Base-by-base conservation (phyloP, 2,329 filamentous ascomycete species). In the Fusarium sp. region DNA sequence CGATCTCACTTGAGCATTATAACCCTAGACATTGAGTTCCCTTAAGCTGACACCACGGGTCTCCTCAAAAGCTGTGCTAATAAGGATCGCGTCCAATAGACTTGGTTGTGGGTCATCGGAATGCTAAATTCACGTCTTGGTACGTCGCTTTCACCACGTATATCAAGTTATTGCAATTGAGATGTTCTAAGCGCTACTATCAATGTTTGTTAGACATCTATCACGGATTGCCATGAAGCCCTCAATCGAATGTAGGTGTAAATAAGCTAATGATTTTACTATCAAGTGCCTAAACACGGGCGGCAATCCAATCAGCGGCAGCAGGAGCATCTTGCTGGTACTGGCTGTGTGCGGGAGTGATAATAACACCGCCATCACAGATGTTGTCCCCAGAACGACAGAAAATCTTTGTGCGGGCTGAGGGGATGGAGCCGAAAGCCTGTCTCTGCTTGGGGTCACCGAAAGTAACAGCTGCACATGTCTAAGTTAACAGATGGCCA, bases 391-490 rank as follows among this genome's bases (percentile, higher is more conserved):
- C 34, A 2, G 28, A 12, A 11, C n/a, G 37, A 5, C 58, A 61
- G 55, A 50, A 20, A 14, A 43, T 4, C 10, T 37, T 42, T 34
- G n/a, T 59, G 8, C 58, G 58, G n/a, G 55, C 16, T 1, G n/a
- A 9, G 6, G 55, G 43, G 3, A 60, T 42, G 10, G 9, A 34
- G 2, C 58, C 58, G 21, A 59, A 49, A n/a, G 49, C 4, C 23
- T 51, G 9, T 8, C 4, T 50, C 12, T 25, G 49, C 42, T 50
- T 49, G 1, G 28, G 45, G 23, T 59, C 20, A 20, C 58, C 58
- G 4, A 61, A 42, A 10, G 34, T 50, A 7, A 59, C 21, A 59
- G 21, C 58, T 61, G 11, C 18, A 10, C n/a, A n/a, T n/a, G n/a
- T n/a, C n/a, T n/a, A n/a, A n/a, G n/a, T n/a, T n/a, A n/a, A n/a